Evolutionary conservation across 2,329 filamentous ascomycete genomes (phyloP).

Genomic region (Fusarium goolgardi): DNA sequence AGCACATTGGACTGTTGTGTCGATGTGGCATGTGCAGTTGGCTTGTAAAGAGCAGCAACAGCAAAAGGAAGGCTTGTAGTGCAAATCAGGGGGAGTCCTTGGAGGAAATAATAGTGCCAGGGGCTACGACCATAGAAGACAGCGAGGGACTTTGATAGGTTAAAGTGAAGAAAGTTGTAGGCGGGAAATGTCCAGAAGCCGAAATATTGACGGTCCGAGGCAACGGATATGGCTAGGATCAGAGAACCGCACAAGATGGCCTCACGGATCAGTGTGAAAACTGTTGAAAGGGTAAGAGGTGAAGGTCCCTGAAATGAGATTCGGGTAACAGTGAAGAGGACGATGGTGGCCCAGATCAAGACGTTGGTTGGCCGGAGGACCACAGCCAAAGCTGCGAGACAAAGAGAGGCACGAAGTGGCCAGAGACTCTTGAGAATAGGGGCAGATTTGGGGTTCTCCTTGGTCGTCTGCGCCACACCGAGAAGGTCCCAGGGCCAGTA

Average conservation of each 20-base stretch:
- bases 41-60: constrained; percentile 70
- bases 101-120: constrained; percentile 92
- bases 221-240: constrained; percentile 71
- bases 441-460: constrained; percentile 54
- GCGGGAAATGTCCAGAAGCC: constrained; percentile 89
- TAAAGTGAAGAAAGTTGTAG: constrained; percentile 88
- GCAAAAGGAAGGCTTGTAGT: constrained; percentile 86
- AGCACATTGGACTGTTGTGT: constrained; percentile 51
- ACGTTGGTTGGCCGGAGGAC: constrained; percentile 90
- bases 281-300: constrained; percentile 56
- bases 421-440: constrained; percentile 45
- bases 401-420: constrained; percentile 68
- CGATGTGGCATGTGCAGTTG: constrained; percentile 48
- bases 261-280: constrained; percentile 70
- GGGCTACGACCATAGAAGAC: constrained; percentile 93
- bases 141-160: constrained; percentile 86
- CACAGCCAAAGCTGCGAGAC: constrained; percentile 83
- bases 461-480: constrained; percentile 53
- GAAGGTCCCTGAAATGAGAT: constrained; percentile 52
- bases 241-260: constrained; percentile 70
- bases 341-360: constrained; percentile 82
- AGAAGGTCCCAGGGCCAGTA: constrained; percentile 89
- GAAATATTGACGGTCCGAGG: constrained; percentile 84
- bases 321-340: constrained; percentile 59
- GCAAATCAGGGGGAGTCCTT: constrained; percentile 87